Percentiles rank a stretch among this genome's conserved stretches.
phyloP scores from a whole-genome alignment of 768 basidiomycete genomes.

The Xerocomellus chrysenteron region DNA sequence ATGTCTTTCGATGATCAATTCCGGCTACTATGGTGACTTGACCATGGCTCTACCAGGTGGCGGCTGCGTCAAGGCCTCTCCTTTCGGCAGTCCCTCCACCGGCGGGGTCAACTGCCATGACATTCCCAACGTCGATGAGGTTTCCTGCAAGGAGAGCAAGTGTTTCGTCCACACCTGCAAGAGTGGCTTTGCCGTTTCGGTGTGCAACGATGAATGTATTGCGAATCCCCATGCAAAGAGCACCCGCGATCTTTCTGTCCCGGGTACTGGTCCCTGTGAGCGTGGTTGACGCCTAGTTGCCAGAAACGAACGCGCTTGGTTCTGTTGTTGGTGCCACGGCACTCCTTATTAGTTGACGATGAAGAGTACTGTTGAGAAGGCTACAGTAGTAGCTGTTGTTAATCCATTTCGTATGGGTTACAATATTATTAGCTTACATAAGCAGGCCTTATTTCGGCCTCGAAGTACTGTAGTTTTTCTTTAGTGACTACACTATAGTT shows the following conservation, averaged over 20 bases:
- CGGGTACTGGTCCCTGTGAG: neutral
- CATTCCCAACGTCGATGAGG: conserved; percentile 29
- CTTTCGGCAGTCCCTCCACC: conserved; percentile 14
- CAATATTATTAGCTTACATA: too few species aligned
- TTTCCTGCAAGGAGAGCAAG: conserved; percentile 25
- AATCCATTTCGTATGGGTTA: too few species aligned
- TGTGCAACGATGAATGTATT: conserved; percentile 15
- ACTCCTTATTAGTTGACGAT: neutral
- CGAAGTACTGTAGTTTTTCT: too few species aligned
- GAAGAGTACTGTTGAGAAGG: neutral
- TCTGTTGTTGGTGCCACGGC: neutral
- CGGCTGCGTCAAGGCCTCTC: conserved; percentile 30
- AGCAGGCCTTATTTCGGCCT: too few species aligned
- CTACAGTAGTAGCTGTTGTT: neutral
- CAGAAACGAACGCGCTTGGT: too few species aligned
- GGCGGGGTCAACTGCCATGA: conserved; percentile 34
- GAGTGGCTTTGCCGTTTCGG: conserved; percentile 15
- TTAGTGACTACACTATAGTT: too few species aligned
- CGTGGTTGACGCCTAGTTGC: too few species aligned
- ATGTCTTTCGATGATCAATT: conserved; percentile 10
- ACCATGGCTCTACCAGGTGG: conserved; percentile 27
- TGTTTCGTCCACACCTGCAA: conserved; percentile 32
- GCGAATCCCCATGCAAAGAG: neutral
- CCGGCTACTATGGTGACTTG: neutral
- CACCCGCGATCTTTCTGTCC: neutral